A percentile compares a stretch with the other conserved stretches of the same genome.
Conservation (phyloP, 73 alveolate species). For the Uronychia setigera region DNA sequence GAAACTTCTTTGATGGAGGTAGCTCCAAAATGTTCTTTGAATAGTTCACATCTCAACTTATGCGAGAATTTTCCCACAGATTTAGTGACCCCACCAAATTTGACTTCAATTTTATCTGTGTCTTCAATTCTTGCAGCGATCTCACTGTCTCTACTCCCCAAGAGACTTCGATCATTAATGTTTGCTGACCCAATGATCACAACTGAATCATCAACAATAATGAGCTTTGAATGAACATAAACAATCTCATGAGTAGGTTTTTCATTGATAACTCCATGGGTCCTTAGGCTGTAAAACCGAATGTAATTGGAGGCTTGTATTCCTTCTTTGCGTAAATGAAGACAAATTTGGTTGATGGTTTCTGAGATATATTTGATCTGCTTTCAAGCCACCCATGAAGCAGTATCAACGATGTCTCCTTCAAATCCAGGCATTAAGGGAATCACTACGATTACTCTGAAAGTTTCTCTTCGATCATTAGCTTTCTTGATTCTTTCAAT, state of each 20-base stretch:
- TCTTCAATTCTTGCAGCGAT: slow-evolving; percentile 68
- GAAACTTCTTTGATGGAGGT: slow-evolving; percentile 45
- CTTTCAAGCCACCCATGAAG: slow-evolving; percentile 60
- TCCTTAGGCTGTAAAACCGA: slow-evolving; percentile 88
- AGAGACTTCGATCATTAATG: slow-evolving; percentile 97
- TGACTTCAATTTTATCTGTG: slow-evolving; percentile 25
- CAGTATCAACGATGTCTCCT: slow-evolving; percentile 83
- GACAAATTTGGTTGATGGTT: slow-evolving; percentile 79
- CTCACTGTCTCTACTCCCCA: slow-evolving; percentile 98
- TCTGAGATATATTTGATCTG: slow-evolving; percentile 80
- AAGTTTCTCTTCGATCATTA: slow-evolving; percentile 65
- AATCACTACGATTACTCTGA: slow-evolving; percentile 70
- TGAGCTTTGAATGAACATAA: slow-evolving; percentile 93
- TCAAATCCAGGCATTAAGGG: slow-evolving; percentile 97
- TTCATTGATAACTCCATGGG: slow-evolving; percentile 71
- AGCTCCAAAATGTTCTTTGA: slow-evolving; percentile 89
- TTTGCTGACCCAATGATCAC: slow-evolving; percentile 97
- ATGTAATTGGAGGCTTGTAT: slow-evolving; percentile 87
- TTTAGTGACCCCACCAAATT: slow-evolving; percentile 32
- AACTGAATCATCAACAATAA: slow-evolving; percentile 94
- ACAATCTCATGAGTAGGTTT: slow-evolving; percentile 92
- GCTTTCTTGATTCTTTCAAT: slow-evolving; percentile 85
- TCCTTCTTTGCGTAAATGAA: slow-evolving; percentile 72
- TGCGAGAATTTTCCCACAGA: slow-evolving; percentile 62
- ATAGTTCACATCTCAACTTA: slow-evolving; percentile 67